phyloP scores from a whole-genome alignment of 1,139 yeast species.

The Williopsis jadinii region DNA sequence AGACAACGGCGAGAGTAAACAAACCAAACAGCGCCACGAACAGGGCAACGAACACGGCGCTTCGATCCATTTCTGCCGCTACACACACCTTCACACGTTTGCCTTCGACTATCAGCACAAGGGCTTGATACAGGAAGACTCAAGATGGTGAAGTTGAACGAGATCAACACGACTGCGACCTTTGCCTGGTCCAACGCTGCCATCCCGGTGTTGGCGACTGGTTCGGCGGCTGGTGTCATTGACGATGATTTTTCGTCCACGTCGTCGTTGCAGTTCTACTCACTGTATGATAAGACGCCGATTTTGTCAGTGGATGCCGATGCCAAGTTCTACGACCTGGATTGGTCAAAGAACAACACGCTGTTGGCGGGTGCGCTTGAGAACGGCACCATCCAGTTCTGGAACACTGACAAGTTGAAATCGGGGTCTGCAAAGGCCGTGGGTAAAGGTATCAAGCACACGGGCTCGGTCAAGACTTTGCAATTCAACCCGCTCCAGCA shows the following conservation, averaged over 20 bases:
- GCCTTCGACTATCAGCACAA: neutral
- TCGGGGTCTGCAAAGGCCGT: conserved; percentile 32
- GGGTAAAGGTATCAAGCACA: conserved; percentile 53
- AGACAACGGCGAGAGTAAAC: neutral
- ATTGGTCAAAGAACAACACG: conserved; percentile 75
- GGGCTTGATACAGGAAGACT: neutral
- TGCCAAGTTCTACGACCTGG: conserved; percentile 64
- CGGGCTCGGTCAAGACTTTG: conserved; percentile 65
- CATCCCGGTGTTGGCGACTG: conserved; percentile 76
- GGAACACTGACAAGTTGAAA: conserved; percentile 48
- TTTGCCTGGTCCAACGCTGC: conserved; percentile 89
- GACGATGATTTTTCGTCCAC: conserved; percentile 80
- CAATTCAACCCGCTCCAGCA: conserved; percentile 72
- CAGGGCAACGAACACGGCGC: no score
- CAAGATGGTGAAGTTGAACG: conserved; percentile 75
- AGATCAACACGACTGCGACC: conserved; percentile 79
- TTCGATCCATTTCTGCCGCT: neutral
- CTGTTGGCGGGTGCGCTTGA: conserved; percentile 87
- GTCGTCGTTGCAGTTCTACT: conserved; percentile 74
- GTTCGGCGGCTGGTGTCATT: conserved; percentile 92
- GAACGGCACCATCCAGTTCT: conserved; percentile 70
- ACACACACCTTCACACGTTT: neutral
- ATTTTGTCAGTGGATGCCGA: conserved; percentile 48
- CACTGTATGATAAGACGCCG: conserved; percentile 46
- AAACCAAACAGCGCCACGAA: no score